phyloP scores from a whole-genome alignment of 2,329 filamentous ascomycete species.

The Malbranchea cinnamomea region DNA sequence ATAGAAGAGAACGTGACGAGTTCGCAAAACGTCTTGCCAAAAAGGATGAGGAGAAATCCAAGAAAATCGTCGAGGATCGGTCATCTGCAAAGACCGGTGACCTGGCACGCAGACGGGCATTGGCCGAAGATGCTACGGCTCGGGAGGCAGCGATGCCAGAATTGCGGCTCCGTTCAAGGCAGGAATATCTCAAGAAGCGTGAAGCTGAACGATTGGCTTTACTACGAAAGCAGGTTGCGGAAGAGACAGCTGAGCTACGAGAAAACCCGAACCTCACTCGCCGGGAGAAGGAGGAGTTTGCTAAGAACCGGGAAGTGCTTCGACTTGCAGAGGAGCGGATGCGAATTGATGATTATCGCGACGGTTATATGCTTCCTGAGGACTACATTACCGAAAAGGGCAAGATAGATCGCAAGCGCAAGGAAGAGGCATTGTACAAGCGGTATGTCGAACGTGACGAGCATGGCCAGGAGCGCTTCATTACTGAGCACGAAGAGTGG shows the following conservation, averaged over 20 bases:
- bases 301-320: constrained; percentile 70
- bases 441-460: constrained; percentile 80
- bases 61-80: constrained; percentile 50
- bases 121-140: constrained; percentile 53
- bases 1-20: constrained; percentile 61
- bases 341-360: constrained; percentile 76
- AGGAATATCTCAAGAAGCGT: constrained; percentile 87
- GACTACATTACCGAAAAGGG: constrained; percentile 92
- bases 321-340: constrained; percentile 70
- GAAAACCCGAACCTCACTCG: constrained; percentile 62
- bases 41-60: constrained; percentile 55
- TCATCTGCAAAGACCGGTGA: constrained; percentile 41
- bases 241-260: constrained; percentile 68
- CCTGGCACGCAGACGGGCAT: constrained; percentile 43
- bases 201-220: constrained; percentile 73
- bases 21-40: constrained; percentile 62
- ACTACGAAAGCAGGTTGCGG: constrained; percentile 76
- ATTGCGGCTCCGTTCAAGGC: constrained; percentile 66
- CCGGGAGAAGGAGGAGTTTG: constrained; percentile 74
- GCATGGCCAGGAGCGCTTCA: constrained; percentile 71
- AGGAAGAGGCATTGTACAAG: constrained; percentile 79
- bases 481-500: constrained; percentile 94
- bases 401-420: constrained; percentile 73
- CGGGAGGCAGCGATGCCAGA: constrained; percentile 62
- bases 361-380: constrained; percentile 86